phyloP scores from a whole-genome alignment of 257 asterid genomes.

The Nicotiana undulata region DNA sequence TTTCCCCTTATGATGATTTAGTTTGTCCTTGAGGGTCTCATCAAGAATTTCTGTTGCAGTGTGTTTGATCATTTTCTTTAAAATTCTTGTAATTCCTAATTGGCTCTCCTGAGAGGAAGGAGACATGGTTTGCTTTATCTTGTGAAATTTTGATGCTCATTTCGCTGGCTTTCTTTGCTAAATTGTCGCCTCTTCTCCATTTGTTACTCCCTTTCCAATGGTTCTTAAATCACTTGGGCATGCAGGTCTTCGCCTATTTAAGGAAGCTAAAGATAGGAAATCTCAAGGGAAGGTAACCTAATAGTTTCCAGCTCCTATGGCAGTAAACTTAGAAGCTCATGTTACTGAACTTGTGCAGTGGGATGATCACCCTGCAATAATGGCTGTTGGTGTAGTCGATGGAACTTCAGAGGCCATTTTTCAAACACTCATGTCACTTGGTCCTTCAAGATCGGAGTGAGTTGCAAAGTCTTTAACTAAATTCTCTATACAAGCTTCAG shows the following conservation, averaged over 20 bases:
- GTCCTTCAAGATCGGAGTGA: slow-evolving; percentile 96
- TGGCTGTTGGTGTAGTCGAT: slow-evolving; percentile 95
- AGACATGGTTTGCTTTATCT: neutral
- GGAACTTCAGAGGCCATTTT: slow-evolving; percentile 91
- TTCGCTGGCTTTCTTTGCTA: neutral
- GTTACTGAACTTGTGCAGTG: slow-evolving; percentile 34
- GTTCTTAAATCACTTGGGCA: slow-evolving; percentile 9
- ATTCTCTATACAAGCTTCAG: neutral
- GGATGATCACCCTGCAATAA: slow-evolving; percentile 83
- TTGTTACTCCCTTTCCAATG: neutral
- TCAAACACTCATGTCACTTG: slow-evolving; percentile 90
- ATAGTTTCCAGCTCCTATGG: neutral
- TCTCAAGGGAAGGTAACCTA: slow-evolving; percentile 52
- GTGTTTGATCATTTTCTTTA: neutral
- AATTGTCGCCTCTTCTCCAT: neutral
- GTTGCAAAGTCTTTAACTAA: slow-evolving; percentile 15
- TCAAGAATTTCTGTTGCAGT: neutral
- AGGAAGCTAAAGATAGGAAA: slow-evolving; percentile 87
- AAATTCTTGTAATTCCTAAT: neutral
- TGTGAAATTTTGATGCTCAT: neutral
- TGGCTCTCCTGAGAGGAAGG: neutral
- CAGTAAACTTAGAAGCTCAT: neutral
- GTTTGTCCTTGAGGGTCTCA: neutral
- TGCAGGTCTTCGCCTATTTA: slow-evolving; percentile 85
- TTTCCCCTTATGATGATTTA: neutral